A percentile compares a stretch with the other conserved stretches of the same genome.
Evolutionary conservation across 495 filamentous ascomycete species (phyloP).

Genomic region (Amorphotheca resinae): DNA sequence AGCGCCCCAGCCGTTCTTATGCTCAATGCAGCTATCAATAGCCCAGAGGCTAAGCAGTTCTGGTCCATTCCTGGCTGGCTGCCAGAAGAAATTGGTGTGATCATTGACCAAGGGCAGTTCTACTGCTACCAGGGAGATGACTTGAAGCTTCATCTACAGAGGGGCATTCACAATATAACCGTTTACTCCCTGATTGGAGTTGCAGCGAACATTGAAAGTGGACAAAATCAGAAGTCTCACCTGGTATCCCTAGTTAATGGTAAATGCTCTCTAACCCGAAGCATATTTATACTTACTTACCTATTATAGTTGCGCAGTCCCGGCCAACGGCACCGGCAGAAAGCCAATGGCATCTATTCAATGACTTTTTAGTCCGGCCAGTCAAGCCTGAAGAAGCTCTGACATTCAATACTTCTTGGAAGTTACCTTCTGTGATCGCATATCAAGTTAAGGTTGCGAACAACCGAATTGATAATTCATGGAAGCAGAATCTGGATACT

Average conservation of each 20-base stretch:
- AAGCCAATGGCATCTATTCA: slow-evolving; percentile 85
- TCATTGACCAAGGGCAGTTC: slow-evolving; percentile 62
- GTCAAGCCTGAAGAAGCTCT: slow-evolving; percentile 70
- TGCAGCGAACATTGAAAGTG: slow-evolving; percentile 76
- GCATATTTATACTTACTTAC: slow-evolving; percentile 2
- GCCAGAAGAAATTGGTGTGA: slow-evolving; percentile 81
- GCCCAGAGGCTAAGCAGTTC: slow-evolving; percentile 55
- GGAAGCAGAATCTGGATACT: slow-evolving; percentile 75
- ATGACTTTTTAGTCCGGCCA: slow-evolving; percentile 87
- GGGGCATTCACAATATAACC: slow-evolving; percentile 52
- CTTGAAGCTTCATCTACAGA: slow-evolving; percentile 51
- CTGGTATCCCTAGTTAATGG: slow-evolving; percentile 83
- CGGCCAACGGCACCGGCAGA: slow-evolving; percentile 36
- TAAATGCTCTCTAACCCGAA: slow-evolving; percentile 22
- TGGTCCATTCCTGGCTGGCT: slow-evolving; percentile 87
- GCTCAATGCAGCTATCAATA: slow-evolving; percentile 67
- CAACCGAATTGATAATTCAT: slow-evolving; percentile 66
- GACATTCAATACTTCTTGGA: slow-evolving; percentile 80
- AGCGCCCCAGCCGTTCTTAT: slow-evolving; percentile 70
- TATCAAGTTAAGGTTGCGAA: slow-evolving; percentile 70
- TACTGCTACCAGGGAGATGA: slow-evolving; percentile 88
- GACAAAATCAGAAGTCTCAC: slow-evolving; percentile 74
- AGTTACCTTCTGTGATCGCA: slow-evolving; percentile 71
- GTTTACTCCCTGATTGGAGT: slow-evolving; percentile 90
- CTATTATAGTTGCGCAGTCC: slow-evolving; percentile 53